phyloP scores from a whole-genome alignment of 352 stramenopile species.

The Phytophthora pini region DNA sequence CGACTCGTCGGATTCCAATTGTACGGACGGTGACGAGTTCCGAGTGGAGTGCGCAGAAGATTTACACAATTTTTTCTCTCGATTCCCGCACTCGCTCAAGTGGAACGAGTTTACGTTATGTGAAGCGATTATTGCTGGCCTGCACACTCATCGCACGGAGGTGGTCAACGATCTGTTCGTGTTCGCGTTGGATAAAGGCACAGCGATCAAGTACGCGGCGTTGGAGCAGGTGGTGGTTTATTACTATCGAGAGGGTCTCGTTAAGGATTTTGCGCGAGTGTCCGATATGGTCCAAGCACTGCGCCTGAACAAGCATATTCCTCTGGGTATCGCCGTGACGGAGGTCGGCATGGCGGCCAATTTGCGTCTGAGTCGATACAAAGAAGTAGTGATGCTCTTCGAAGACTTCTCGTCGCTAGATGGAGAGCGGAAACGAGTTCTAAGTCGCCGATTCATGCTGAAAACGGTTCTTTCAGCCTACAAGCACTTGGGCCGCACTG shows the following conservation, averaged over 20 bases:
- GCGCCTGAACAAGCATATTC: constrained; percentile 79
- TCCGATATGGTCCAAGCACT: constrained; percentile 70
- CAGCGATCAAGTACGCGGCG: constrained; percentile 80
- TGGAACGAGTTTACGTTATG: constrained; percentile 75
- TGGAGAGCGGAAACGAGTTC: constrained; percentile 63
- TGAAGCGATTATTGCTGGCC: constrained; percentile 64
- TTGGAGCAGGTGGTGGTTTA: constrained; percentile 75
- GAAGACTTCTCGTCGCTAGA: constrained; percentile 76
- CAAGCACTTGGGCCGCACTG: constrained; percentile 47
- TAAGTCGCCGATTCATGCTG: constrained; percentile 68
- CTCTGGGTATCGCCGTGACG: constrained; percentile 70
- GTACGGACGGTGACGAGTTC: constrained; percentile 20
- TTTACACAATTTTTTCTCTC: constrained; percentile 55
- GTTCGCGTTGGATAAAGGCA: constrained; percentile 64
- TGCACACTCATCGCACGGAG: constrained; percentile 52
- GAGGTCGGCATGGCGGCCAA: constrained; percentile 83
- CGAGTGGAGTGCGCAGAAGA: constrained; percentile 40
- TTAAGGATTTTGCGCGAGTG: constrained; percentile 64
- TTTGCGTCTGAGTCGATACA: constrained; percentile 54
- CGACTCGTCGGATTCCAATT: constrained; percentile 18
- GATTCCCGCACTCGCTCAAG: constrained; percentile 55
- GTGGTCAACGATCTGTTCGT: constrained; percentile 70
- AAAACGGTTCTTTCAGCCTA: constrained; percentile 65
- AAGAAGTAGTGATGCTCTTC: constrained; percentile 75
- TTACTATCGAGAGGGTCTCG: constrained; percentile 72